Evolutionary conservation across 164 flowering plant genomes (phyloP), one percentile per base, ranked within the genome.

Genomic region (Piper longum): DNA sequence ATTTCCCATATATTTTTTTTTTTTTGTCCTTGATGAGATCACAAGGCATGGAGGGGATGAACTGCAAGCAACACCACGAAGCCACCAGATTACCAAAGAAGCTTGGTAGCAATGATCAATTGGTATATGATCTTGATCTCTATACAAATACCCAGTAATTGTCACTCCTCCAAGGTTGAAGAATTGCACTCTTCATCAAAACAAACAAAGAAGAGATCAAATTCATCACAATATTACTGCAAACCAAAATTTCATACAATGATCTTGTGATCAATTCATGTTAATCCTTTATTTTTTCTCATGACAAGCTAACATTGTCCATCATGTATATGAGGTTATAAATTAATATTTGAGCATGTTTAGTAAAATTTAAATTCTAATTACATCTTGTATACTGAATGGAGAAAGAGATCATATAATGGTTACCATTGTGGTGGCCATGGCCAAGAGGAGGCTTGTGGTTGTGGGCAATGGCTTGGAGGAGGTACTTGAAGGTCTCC

Each of bases 401-500:
- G 1, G 36, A 26, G 36, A 26, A 26, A 26, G 36, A 26, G 36
- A 26, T 26, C 1, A 26, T 26, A 26, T 17, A 5, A 56, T 56
- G 11, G 52, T 48, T 48, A 48, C 52, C 52, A 48, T 48, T 14
- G 52, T 5, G 14, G 14, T 48, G 52, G 14, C 14, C 52, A 48
- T 48, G 52, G 14, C 14, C 52, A 48, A 48, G 52, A 14, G 60
- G 41, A 41, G 60, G 16, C 62, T 64, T 54, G 8, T 62, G 60
- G 56, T 74, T 77, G 18, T 69, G 75, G 69, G 83, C 89, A 74
- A 88, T 81, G 78, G 82, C 83, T 63, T 85, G 81, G 17, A 88
- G 84, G 18, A 91, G 79, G 67, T 76, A 91, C 75, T 91, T 91
- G 76, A 91, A 88, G 19, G 90, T 88, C 88, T 91, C 96, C 39